Evolutionary conservation across 1,284 basidiomycete species (phyloP).

Genomic region (Fomitopsis palustris): DNA sequence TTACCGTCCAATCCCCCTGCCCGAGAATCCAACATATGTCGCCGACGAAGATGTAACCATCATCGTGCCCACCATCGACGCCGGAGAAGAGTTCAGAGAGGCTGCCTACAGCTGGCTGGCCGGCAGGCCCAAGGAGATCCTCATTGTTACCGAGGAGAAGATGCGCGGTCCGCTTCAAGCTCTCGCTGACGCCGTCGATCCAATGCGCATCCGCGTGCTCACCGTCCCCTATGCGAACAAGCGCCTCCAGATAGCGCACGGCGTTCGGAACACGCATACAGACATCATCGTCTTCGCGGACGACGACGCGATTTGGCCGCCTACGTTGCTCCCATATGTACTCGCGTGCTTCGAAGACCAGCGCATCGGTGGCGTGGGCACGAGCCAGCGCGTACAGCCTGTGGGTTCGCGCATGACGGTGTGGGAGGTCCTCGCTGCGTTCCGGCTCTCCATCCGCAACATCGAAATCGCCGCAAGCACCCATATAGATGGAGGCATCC

Average conservation of each 20-base stretch:
- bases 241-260: constrained; percentile 88
- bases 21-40: constrained; percentile 84
- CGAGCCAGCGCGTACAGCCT: constrained; percentile 84
- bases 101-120: constrained; percentile 88
- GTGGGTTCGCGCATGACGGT: constrained; percentile 79
- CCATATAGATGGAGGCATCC: constrained; percentile 89
- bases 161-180: constrained; percentile 85
- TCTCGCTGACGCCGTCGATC: constrained; percentile 83
- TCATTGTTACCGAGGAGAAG: constrained; percentile 91
- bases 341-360: constrained; percentile 94
- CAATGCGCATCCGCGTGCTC: constrained; percentile 77
- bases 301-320: constrained; percentile 94
- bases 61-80: constrained; percentile 92
- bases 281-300: constrained; percentile 96
- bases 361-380: constrained; percentile 88
- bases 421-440: constrained; percentile 91
- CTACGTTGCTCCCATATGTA: constrained; percentile 79
- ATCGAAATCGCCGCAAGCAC: constrained; percentile 87
- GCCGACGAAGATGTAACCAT: constrained; percentile 91
- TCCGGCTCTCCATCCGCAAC: constrained; percentile 88
- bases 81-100: constrained; percentile 91
- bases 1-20: constrained; percentile 83
- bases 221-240: constrained; percentile 94
- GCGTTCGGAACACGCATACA: constrained; percentile 84
- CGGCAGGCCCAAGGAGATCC: constrained; percentile 87